Percentiles rank a stretch among this genome's conserved stretches.
Conservation (phyloP, 192 early-diverging fungal species). For the Coemansia sp. region DNA sequence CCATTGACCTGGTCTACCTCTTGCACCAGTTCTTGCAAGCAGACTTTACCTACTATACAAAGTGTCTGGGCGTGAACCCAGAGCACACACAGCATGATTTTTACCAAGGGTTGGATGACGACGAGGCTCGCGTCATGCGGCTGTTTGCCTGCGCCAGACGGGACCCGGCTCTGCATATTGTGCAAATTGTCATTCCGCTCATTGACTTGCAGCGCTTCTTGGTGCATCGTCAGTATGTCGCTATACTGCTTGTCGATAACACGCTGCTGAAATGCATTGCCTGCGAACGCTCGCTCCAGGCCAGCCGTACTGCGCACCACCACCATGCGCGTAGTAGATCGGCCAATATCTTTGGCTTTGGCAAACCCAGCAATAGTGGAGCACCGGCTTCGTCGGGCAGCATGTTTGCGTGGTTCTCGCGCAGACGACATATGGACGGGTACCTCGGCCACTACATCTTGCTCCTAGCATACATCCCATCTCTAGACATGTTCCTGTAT, state of each 20-base stretch:
- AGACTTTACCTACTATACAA: slow-evolving; percentile 94
- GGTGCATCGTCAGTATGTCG: slow-evolving; percentile 70
- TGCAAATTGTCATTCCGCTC: slow-evolving; percentile 72
- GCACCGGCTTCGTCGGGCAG: not conserved
- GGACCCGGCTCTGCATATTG: slow-evolving; percentile 65
- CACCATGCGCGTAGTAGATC: slow-evolving; percentile 17
- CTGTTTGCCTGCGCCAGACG: slow-evolving; percentile 77
- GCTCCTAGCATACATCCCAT: slow-evolving; percentile 82
- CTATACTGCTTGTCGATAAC: slow-evolving; percentile 80
- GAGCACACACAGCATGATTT: slow-evolving; percentile 67
- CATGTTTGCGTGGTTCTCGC: slow-evolving; percentile 32
- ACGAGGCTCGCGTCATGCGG: slow-evolving; percentile 70
- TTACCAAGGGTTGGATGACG: slow-evolving; percentile 71
- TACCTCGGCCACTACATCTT: slow-evolving; percentile 86
- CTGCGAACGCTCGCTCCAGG: slow-evolving; percentile 56
- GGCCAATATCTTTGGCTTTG: slow-evolving; percentile 24
- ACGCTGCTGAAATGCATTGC: slow-evolving; percentile 62
- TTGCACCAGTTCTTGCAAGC: slow-evolving; percentile 66
- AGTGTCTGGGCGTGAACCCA: slow-evolving; percentile 78
- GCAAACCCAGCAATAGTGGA: not conserved
- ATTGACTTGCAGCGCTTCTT: slow-evolving; percentile 87
- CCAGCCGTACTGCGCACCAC: not conserved
- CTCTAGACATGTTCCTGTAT: slow-evolving; percentile 77
- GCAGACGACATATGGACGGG: slow-evolving; percentile 37
- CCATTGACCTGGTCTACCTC: slow-evolving; percentile 84